A percentile compares a stretch with the other conserved stretches of the same genome.
Conservation (phyloP, 2,329 filamentous ascomycete genomes). For the Fulvia fulva region DNA sequence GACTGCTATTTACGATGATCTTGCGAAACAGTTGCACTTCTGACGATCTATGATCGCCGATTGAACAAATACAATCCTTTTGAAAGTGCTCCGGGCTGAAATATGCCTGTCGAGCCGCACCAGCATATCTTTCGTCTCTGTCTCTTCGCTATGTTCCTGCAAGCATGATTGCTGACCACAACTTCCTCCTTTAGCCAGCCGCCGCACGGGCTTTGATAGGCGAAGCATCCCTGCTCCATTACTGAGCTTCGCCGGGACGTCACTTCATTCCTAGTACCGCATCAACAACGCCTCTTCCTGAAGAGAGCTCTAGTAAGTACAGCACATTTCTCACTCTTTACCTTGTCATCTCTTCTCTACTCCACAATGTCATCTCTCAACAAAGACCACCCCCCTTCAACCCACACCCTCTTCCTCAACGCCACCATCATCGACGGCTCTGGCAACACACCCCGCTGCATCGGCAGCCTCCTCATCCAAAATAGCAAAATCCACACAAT, state of each 20-base stretch:
- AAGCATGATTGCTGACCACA: background rate
- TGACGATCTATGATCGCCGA: background rate
- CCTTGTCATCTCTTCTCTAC: too few species aligned
- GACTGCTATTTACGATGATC: conserved; percentile 4
- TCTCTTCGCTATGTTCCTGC: background rate
- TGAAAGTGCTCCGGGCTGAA: conserved; percentile 5
- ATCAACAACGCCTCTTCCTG: too few species aligned
- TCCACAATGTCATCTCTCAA: background rate
- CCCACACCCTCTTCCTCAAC: conserved; percentile 20
- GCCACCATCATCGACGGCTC: conserved; percentile 27
- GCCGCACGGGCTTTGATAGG: background rate
- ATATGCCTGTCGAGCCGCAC: conserved; percentile 6
- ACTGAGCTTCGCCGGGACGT: background rate
- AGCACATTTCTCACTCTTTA: too few species aligned
- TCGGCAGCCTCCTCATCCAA: conserved; percentile 20
- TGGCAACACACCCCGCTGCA: conserved; percentile 18
- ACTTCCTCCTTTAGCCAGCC: background rate
- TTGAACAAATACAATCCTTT: conserved; percentile 9
- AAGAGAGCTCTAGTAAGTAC: too few species aligned
- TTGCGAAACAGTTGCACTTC: background rate
- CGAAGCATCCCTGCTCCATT: background rate
- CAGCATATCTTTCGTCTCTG: background rate
- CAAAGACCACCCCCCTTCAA: background rate
- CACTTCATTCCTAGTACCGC: background rate
- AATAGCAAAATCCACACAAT: conserved; percentile 22